Conservation (phyloP, 2,329 filamentous ascomycete species). For the Colletotrichum incanum region DNA sequence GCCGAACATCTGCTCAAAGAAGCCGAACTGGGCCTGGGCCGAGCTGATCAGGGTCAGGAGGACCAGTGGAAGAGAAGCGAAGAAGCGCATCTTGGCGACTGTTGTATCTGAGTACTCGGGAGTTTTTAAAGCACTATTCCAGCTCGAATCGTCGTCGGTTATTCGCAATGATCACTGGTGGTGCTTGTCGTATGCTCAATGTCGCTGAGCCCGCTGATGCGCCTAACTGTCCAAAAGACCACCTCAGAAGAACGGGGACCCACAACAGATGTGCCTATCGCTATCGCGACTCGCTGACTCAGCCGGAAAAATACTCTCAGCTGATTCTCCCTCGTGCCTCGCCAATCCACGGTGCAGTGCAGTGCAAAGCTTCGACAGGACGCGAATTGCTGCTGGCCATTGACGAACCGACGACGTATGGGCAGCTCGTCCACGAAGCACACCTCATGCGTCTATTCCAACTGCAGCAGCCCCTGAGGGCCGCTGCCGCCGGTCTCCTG, state of each 20-base stretch:
- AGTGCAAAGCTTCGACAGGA: constrained; percentile 31
- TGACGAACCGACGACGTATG: constrained; percentile 33
- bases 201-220: constrained; percentile 9
- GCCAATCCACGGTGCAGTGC: neutral
- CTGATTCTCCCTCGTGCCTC: constrained; percentile 31
- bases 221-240: constrained; percentile 40
- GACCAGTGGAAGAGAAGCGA: constrained; percentile 53
- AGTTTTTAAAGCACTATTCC: neutral
- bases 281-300: constrained; percentile 40
- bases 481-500: constrained; percentile 54
- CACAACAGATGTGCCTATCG: constrained; percentile 32
- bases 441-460: constrained; percentile 62
- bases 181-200: neutral
- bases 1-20: constrained; percentile 98
- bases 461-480: constrained; percentile 63
- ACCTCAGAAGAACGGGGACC: constrained; percentile 1
- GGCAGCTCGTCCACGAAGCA: constrained; percentile 40
- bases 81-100: constrained; percentile 52
- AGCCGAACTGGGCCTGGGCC: constrained; percentile 87
- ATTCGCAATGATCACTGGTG: neutral
- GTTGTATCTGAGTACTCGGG: too few relatives aligned
- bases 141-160: too few relatives aligned
- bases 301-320: constrained; percentile 42
- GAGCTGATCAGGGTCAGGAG: constrained; percentile 74
- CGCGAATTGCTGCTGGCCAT: constrained; percentile 13